Conservation (phyloP, 306 rosid species). For the Trifolium repens region DNA sequence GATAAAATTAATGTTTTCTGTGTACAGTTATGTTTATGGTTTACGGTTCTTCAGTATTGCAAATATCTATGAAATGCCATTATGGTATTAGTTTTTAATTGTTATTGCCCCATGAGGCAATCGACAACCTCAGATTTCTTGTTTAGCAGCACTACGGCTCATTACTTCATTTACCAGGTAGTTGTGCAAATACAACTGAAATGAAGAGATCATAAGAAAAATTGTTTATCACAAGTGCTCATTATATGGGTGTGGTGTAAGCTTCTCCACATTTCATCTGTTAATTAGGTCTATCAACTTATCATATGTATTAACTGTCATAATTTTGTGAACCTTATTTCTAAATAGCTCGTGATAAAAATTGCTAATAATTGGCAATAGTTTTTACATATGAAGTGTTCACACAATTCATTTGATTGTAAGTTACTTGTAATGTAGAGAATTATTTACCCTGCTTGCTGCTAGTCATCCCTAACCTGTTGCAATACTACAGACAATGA, state of each 20-base stretch:
- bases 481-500: neutral
- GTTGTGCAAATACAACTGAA: slow-evolving; percentile 17
- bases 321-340: slow-evolving; percentile 16
- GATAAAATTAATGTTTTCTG: neutral
- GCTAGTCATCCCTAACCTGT: slow-evolving; percentile 15
- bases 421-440: neutral
- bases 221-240: slow-evolving; percentile 1
- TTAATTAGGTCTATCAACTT: slow-evolving; percentile 9
- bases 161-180: neutral
- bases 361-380: neutral
- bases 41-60: neutral
- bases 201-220: neutral
- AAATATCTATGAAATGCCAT: neutral
- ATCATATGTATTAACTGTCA: neutral
- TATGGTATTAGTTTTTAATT: neutral
- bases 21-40: neutral
- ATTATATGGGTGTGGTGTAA: slow-evolving; percentile 8
- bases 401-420: slow-evolving; percentile 7
- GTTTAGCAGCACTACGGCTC: neutral
- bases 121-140: neutral
- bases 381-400: slow-evolving; percentile 17
- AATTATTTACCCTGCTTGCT: slow-evolving; percentile 17
- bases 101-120: neutral
- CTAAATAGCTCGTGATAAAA: neutral
- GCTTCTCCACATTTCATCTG: neutral